Base-by-base conservation (phyloP, 331 rosid genomes). In the Spiraea crenata region DNA sequence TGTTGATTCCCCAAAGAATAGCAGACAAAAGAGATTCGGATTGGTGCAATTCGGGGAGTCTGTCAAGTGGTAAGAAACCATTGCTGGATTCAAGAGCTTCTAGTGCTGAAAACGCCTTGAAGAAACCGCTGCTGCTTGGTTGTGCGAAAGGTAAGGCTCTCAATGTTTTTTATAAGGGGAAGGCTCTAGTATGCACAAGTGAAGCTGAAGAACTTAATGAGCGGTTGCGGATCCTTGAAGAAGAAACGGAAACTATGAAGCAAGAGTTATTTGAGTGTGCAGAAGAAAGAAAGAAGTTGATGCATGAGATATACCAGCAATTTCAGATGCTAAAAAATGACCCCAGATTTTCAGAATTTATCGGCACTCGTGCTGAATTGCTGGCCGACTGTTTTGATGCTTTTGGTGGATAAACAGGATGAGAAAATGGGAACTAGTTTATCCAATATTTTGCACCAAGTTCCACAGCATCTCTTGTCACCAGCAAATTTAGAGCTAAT, bases 191-290 rank as follows among this genome's bases (percentile, higher is more conserved):
- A 74, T 44, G 63, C 70, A 55, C 67, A 12, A 50, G 74, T 48
- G 80, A 74, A 71, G 61, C 77, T 10, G 75, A 81, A 25, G 71
- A 79, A 70, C 73, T 84, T 3, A 51, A 71, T 8, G 63, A 76
- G 70, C 64, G 77, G 47, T 10, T 86, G 67, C 72, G 58, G 61
- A 63, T 75, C 46, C 86, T 84, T 37, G 91, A 86, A 86, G 85
- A 81, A 69, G 88, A 82, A 46, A 82, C 77, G 48, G 65, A 82
- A 65, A 48, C 54, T 25, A 72, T 75, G 79, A 86, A 82, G 76
- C 39, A 79, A 50, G 82, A 57, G 9, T n/a, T 82, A 46, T 73
- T 75, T 59, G 61, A 61, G 57, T 56, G 49, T 54, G 50, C 80
- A 20, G 76, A 76, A 66, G 87, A 79, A 39, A 80, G 85, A 46